Evolutionary conservation across 2,329 filamentous ascomycete genomes (phyloP).

Genomic region (Calonectria pseudoreteaudii): DNA sequence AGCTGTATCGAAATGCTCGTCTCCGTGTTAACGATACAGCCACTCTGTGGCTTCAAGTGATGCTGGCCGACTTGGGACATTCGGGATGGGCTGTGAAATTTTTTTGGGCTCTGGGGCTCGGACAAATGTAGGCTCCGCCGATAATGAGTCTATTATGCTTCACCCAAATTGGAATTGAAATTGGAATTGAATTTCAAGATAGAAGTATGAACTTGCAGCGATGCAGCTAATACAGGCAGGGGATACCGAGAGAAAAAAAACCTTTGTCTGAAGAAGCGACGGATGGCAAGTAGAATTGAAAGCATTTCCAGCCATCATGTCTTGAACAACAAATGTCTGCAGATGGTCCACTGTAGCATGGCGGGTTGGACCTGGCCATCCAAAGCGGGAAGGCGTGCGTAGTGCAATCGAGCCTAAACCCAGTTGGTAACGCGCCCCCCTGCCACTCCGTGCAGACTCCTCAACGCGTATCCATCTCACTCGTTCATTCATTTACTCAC

Average conservation of each 20-base stretch:
- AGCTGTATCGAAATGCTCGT: neutral
- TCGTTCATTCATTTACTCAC: slow-evolving; percentile 27
- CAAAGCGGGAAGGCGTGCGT: slow-evolving; percentile 21
- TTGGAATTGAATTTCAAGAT: neutral
- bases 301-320: neutral
- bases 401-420: slow-evolving; percentile 24
- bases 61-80: neutral
- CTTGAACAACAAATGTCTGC: slow-evolving; percentile 1
- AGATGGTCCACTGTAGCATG: slow-evolving; percentile 12
- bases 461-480: slow-evolving; percentile 29
- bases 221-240: neutral
- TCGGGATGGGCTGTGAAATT: neutral
- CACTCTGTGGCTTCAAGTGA: neutral
- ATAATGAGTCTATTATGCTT: neutral
- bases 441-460: slow-evolving; percentile 28
- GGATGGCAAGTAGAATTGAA: neutral
- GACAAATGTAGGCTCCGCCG: neutral
- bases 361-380: slow-evolving; percentile 13
- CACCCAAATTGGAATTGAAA: neutral
- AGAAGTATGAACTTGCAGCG: neutral
- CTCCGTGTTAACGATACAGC: neutral
- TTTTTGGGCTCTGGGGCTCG: neutral
- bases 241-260: neutral
- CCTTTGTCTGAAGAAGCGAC: neutral
- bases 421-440: slow-evolving; percentile 30